Conservation (phyloP, 2,329 filamentous ascomycete genomes). For the Epichloe aotearoae region DNA sequence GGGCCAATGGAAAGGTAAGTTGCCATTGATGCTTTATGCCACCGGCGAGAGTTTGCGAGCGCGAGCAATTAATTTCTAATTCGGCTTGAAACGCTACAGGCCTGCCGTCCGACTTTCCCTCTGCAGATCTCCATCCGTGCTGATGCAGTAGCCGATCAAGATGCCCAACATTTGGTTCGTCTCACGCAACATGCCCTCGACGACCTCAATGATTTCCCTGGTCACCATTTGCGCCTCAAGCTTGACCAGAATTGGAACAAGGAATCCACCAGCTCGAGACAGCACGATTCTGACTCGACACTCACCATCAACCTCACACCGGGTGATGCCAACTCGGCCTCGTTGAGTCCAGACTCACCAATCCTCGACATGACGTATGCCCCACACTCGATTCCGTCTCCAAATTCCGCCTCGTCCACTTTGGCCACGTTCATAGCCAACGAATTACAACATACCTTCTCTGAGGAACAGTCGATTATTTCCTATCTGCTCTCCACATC, state of each 20-base stretch:
- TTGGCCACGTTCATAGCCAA: conserved; percentile 67
- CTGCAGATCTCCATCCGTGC: conserved; percentile 69
- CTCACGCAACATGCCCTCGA: conserved; percentile 80
- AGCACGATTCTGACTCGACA: conserved; percentile 37
- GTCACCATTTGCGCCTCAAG: conserved; percentile 57
- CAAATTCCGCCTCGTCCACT: conserved; percentile 55
- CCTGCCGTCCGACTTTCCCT: conserved; percentile 79
- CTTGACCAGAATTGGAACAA: conserved; percentile 15
- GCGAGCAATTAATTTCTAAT: not conserved
- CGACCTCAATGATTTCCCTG: conserved; percentile 72
- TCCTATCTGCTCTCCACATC: conserved; percentile 56
- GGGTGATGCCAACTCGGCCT: conserved; percentile 45
- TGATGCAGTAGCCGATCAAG: conserved; percentile 47
- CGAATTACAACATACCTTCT: conserved; percentile 65
- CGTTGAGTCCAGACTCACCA: conserved; percentile 55
- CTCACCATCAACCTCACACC: conserved; percentile 59
- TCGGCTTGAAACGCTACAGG: conserved; percentile 35
- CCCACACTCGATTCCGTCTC: conserved; percentile 51
- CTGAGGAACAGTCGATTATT: conserved; percentile 80
- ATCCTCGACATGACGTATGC: conserved; percentile 68
- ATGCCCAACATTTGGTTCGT: conserved; percentile 61
- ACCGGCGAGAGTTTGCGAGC: not conserved
- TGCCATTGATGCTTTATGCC: not conserved
- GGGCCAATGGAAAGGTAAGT: conserved; percentile 77
- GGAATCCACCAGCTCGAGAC: conserved; percentile 12